Conservation (phyloP, 2,329 filamentous ascomycete species). For the Plectosphaerella plurivora region DNA sequence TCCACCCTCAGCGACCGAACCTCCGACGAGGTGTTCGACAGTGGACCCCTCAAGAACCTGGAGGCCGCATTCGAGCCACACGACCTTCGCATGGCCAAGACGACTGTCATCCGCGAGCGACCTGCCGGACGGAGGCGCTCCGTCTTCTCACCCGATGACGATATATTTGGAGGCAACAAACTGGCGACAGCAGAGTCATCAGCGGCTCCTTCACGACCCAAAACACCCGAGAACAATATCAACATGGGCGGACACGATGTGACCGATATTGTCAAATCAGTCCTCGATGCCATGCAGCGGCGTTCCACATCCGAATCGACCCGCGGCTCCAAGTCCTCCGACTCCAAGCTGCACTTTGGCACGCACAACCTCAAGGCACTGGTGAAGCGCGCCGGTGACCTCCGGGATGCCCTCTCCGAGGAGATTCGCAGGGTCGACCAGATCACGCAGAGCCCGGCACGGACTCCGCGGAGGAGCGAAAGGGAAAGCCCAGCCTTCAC, state of each 20-base stretch:
- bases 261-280: slow-evolving; percentile 51
- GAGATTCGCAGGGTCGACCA: slow-evolving; percentile 55
- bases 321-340: slow-evolving; percentile 28
- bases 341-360: slow-evolving; percentile 60
- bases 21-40: slow-evolving; percentile 43
- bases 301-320: slow-evolving; percentile 38
- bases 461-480: slow-evolving; percentile 41
- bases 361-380: slow-evolving; percentile 65
- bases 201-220: slow-evolving; percentile 30
- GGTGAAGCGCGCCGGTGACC: slow-evolving; percentile 56
- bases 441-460: slow-evolving; percentile 50
- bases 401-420: slow-evolving; percentile 57
- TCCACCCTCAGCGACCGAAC: slow-evolving; percentile 38
- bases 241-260: slow-evolving; percentile 29
- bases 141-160: slow-evolving; percentile 61
- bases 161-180: slow-evolving; percentile 57
- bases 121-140: slow-evolving; percentile 51
- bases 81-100: slow-evolving; percentile 41
- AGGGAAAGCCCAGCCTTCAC: slow-evolving; percentile 66
- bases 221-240: slow-evolving; percentile 31
- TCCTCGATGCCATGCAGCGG: slow-evolving; percentile 61
- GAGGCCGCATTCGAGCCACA: slow-evolving; percentile 36
- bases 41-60: slow-evolving; percentile 34
- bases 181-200: slow-evolving; percentile 33
- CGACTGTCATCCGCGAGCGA: slow-evolving; percentile 50